Evolutionary conservation across 257 asterid species (phyloP), one percentile per base, ranked within the genome.

Genomic region (Apocynum venetum): DNA sequence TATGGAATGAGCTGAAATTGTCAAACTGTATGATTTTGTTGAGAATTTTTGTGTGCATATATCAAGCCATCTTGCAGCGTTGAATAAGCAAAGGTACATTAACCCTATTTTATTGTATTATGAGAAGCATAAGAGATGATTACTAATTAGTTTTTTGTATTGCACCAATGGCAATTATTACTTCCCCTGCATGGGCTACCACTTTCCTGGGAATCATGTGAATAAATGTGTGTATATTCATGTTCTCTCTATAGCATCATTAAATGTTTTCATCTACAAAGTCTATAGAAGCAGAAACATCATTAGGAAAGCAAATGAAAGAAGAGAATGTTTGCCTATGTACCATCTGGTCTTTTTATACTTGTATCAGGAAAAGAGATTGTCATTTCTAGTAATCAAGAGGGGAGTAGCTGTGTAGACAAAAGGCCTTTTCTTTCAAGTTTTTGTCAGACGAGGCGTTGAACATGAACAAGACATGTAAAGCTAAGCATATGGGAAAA

Each of bases 81-180:
- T 95, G 96, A 71, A 87, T 73, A 95, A 89, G 78, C 83, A 89
- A 78, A 87, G 91, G 98, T 93, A 84, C 19, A 10, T 44, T 36
- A 31, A 10, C 4, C 17, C 7, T 1, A 25, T 4, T 31, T 31
- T 63, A 1, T 4, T 4, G 10, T 47, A 1, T 47, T 47, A 25
- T 25, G 31, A 25, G 31, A 25, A 25, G 31, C 31, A 25, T 25
- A 25, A 25, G 31, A 25, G 31, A 25, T 25, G 31, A 25, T 25
- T 25, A 25, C 31, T 25, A 25, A 25, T 10, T 1, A 25, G 14
- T 31, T 31, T 63, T 1, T 4, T 4, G 10, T 47, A 1, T 47
- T 47, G 8, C 51, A 47, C 51, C 51, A 15, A 25, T 63, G 38
- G 17, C 31, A 25, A 31, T 55, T 55, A 56, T 56, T 56, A 19